phyloP scores from a whole-genome alignment of 2,329 filamentous ascomycete genomes.

The Colletotrichum sp. region DNA sequence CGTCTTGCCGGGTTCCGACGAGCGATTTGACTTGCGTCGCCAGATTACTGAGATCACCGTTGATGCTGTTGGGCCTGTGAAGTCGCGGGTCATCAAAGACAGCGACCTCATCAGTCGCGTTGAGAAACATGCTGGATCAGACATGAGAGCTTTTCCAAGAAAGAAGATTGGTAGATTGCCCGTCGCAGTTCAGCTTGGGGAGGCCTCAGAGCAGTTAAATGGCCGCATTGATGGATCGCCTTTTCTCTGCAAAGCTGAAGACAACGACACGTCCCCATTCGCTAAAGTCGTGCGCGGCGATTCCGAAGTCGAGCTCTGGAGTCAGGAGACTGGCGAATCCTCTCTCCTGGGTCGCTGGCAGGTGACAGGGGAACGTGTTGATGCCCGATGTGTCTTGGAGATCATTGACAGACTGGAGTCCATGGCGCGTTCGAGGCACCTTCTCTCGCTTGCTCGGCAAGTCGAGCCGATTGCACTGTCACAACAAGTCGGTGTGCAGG shows the following conservation, averaged over 20 bases:
- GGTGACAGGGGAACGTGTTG: not conserved
- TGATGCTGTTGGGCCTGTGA: accelerated
- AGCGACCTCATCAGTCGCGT: not conserved
- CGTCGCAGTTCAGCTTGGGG: not conserved
- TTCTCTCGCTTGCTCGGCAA: not conserved
- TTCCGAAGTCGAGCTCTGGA: not conserved
- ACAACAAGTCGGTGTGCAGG: not conserved
- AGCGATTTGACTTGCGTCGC: not conserved
- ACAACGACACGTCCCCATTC: not conserved
- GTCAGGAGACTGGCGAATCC: not conserved
- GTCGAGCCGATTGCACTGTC: not conserved
- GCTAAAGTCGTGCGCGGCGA: accelerated
- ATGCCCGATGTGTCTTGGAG: not conserved
- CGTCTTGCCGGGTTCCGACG: not conserved
- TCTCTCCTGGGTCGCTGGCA: not conserved
- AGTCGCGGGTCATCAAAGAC: not conserved
- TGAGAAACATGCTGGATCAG: not conserved
- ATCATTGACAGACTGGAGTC: not conserved
- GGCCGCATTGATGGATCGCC: not conserved
- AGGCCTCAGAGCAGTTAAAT: not conserved
- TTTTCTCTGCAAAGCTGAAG: not conserved
- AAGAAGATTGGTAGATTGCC: not conserved
- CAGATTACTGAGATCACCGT: not conserved
- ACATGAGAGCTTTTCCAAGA: not conserved
- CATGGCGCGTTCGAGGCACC: not conserved